Evolutionary conservation across 2,329 filamentous ascomycete species (phyloP).

Genomic region (Xylariaceae sp.): DNA sequence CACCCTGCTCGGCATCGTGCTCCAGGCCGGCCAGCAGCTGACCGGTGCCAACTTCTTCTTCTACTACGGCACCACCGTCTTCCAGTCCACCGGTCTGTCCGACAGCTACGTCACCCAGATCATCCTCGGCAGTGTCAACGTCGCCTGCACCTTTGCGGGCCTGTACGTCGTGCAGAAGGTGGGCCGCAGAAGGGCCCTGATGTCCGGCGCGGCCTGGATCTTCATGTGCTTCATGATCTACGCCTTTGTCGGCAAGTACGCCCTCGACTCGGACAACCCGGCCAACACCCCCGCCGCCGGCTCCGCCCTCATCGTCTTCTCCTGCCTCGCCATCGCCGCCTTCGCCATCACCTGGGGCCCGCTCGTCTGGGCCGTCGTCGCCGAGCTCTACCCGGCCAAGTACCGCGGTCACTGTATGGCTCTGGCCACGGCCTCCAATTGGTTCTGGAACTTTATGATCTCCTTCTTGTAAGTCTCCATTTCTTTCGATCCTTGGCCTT

Average conservation of each 20-base stretch:
- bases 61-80: slow-evolving; percentile 63
- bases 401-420: slow-evolving; percentile 52
- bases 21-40: slow-evolving; percentile 64
- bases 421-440: slow-evolving; percentile 54
- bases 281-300: slow-evolving; percentile 45
- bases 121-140: slow-evolving; percentile 64
- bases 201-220: slow-evolving; percentile 60
- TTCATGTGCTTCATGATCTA: slow-evolving; percentile 49
- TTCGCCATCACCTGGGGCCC: slow-evolving; percentile 70
- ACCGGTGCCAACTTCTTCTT: slow-evolving; percentile 66
- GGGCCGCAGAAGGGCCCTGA: slow-evolving; percentile 59
- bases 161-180: slow-evolving; percentile 63
- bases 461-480: slow-evolving; percentile 39
- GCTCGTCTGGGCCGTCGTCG: slow-evolving; percentile 62
- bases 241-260: slow-evolving; percentile 44
- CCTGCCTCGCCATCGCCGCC: slow-evolving; percentile 63
- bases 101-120: slow-evolving; percentile 66
- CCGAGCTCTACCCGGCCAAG: slow-evolving; percentile 59
- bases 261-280: slow-evolving; percentile 37
- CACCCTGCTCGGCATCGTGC: slow-evolving; percentile 55
- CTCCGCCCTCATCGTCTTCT: slow-evolving; percentile 61
- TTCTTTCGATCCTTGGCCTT: background rate
- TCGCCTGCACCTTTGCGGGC: slow-evolving; percentile 60
- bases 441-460: slow-evolving; percentile 62
- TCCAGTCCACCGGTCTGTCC: slow-evolving; percentile 58